Conservation (phyloP, 176 grass and related monocot genomes). For the Rhynchospora pubera region DNA sequence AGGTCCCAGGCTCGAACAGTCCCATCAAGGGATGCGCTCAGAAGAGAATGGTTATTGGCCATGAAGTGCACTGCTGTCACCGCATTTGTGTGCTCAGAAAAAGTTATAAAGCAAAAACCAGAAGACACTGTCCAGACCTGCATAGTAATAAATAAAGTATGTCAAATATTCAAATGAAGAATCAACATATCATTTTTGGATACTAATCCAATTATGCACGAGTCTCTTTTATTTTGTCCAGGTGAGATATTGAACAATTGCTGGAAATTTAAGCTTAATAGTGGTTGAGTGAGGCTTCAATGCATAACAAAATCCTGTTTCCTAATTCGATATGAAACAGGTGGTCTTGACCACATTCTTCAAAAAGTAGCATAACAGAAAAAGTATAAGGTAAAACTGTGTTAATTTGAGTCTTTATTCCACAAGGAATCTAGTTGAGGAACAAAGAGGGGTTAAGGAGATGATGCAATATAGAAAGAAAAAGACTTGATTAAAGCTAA, state of each 20-base stretch:
- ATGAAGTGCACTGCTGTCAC: constrained; percentile 95
- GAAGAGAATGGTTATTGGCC: constrained; percentile 85
- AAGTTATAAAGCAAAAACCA: constrained; percentile 94
- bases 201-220: background rate
- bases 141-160: constrained; percentile 11
- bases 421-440: background rate
- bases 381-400: background rate
- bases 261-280: background rate
- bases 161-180: background rate
- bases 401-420: background rate
- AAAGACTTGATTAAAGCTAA: background rate
- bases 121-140: constrained; percentile 94
- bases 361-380: background rate
- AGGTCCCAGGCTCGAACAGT: constrained; percentile 91
- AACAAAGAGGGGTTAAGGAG: background rate
- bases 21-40: constrained; percentile 95
- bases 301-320: background rate
- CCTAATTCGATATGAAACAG: background rate
- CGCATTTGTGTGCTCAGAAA: constrained; percentile 87
- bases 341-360: background rate
- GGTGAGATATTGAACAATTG: background rate
- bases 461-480: background rate
- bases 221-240: background rate
- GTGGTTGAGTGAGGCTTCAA: background rate
- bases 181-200: background rate